These are phyloP conservation scores for Articulospora tetracladia DNA, from an alignment of 495 filamentous ascomycete genomes.

Conservation along the genomic window DNA sequence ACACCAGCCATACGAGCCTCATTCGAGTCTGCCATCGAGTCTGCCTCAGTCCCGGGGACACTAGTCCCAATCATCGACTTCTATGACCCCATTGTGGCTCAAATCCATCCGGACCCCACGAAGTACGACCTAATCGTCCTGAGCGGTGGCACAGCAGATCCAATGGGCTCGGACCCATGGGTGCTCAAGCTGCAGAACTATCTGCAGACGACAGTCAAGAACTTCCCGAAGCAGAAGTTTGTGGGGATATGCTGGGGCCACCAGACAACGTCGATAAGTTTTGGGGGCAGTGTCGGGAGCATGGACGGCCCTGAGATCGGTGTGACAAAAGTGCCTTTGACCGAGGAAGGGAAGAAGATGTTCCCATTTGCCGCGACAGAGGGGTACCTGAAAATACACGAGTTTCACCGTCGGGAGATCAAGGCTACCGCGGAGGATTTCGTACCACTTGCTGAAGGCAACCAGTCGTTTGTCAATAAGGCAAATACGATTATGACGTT, in stretches of 20 bases:
- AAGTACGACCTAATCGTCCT: constrained; percentile 44
- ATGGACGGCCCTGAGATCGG: constrained; percentile 33
- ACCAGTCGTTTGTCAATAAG: constrained; percentile 37
- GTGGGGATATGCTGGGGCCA: constrained; percentile 46
- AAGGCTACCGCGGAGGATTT: constrained; percentile 31
- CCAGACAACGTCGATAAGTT: constrained; percentile 38
- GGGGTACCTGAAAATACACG: constrained; percentile 30
- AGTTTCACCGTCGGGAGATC: constrained; percentile 42
- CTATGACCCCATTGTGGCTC: constrained; percentile 30
- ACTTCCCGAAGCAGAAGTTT: constrained; percentile 38
- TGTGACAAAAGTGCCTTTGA: constrained; percentile 2
- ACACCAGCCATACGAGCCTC: constrained; percentile 35
- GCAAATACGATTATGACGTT: constrained; percentile 41
- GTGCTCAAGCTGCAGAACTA: constrained; percentile 40
- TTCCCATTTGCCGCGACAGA: constrained; percentile 5
- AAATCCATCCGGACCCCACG: constrained; percentile 32
- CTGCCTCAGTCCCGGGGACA: constrained; percentile 30
- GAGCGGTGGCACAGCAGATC: constrained; percentile 43
- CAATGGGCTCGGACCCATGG: constrained; percentile 38
- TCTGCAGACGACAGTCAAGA: constrained; percentile 32
- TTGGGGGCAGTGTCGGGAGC: constrained; percentile 38
- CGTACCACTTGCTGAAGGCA: constrained; percentile 30
- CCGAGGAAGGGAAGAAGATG: constrained; percentile 3
- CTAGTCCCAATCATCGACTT: constrained; percentile 18
- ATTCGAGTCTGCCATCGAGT: constrained; percentile 34